phyloP scores from a whole-genome alignment of 2,329 filamentous ascomycete genomes.

The Pseudodiploospora longispora region DNA sequence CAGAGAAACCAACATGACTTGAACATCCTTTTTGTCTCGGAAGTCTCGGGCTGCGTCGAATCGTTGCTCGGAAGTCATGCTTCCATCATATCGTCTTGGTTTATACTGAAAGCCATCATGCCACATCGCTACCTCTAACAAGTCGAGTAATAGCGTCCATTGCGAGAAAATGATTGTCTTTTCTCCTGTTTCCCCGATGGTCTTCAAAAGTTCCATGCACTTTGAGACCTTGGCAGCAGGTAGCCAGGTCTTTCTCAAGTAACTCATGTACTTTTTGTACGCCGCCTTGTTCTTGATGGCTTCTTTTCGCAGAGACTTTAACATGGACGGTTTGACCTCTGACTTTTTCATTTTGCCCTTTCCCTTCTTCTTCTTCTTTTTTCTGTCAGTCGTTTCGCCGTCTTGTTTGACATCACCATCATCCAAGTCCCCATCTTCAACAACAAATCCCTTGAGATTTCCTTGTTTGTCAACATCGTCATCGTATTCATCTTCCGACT shows the following conservation, averaged over 20 bases:
- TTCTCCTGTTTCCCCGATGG: constrained; percentile 52
- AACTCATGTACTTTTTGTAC: constrained; percentile 60
- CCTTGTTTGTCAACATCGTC: constrained; percentile 20
- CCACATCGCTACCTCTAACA: constrained; percentile 65
- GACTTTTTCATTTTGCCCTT: constrained; percentile 34
- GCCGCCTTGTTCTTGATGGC: constrained; percentile 55
- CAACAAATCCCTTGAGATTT: constrained; percentile 25
- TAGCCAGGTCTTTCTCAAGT: constrained; percentile 60
- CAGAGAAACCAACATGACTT: constrained; percentile 74
- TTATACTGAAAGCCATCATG: constrained; percentile 51
- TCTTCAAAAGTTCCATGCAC: constrained; percentile 63
- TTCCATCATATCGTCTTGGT: constrained; percentile 71
- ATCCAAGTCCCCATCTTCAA: constrained; percentile 25
- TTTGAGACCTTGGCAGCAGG: constrained; percentile 78
- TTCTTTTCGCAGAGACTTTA: constrained; percentile 59
- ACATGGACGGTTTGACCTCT: constrained; percentile 43
- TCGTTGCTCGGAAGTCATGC: constrained; percentile 61
- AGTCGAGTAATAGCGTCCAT: constrained; percentile 66
- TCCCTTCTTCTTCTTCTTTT: constrained; percentile 21
- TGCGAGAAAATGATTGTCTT: constrained; percentile 73
- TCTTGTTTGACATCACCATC: constrained; percentile 37
- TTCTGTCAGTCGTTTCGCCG: constrained; percentile 23
- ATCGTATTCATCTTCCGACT: constrained; percentile 27
- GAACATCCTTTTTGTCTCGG: constrained; percentile 54
- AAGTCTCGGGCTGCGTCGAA: constrained; percentile 62